phyloP scores from a whole-genome alignment of 164 flowering plant genomes.

The Chimonanthus praecox region DNA sequence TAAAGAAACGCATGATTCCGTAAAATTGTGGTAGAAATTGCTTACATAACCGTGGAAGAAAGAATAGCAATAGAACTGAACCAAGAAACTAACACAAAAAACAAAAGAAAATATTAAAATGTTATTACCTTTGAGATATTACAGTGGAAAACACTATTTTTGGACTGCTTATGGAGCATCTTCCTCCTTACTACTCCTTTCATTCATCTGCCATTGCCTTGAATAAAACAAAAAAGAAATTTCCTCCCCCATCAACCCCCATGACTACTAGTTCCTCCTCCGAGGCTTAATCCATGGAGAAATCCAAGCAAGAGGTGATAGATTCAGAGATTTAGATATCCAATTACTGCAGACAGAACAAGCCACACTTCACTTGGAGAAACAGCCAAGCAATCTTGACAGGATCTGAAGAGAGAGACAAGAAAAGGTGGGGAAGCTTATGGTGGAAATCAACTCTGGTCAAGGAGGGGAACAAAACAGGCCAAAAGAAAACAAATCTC shows the following conservation, averaged over 20 bases:
- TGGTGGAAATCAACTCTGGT: slow-evolving; percentile 9
- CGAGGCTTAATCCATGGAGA: slow-evolving; percentile 25
- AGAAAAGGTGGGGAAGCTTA: slow-evolving; percentile 27
- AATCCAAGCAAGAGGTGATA: slow-evolving; percentile 21
- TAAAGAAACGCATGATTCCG: not conserved
- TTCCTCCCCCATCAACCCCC: slow-evolving; percentile 14
- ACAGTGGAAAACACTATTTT: slow-evolving; percentile 6
- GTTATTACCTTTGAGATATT: slow-evolving; percentile 24
- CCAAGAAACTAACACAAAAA: not conserved
- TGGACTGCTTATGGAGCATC: slow-evolving; percentile 28
- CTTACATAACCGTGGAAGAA: not conserved
- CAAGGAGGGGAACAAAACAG: slow-evolving; percentile 21
- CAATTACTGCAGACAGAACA: slow-evolving; percentile 7
- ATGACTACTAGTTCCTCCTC: slow-evolving; percentile 1
- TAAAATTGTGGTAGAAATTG: too few species aligned
- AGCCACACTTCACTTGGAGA: slow-evolving; percentile 22
- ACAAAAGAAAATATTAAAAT: not conserved
- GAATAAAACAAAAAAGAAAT: not conserved
- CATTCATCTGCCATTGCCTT: slow-evolving; percentile 22
- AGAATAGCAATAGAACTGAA: not conserved
- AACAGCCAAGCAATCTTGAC: slow-evolving; percentile 48
- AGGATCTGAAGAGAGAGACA: slow-evolving; percentile 41
- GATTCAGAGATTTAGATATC: slow-evolving; percentile 19
- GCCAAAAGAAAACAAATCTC: slow-evolving; percentile 28
- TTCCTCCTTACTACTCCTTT: slow-evolving; percentile 14